Base-by-base conservation (phyloP, 2,329 filamentous ascomycete genomes). In the Conoideocrella luteorostrata region DNA sequence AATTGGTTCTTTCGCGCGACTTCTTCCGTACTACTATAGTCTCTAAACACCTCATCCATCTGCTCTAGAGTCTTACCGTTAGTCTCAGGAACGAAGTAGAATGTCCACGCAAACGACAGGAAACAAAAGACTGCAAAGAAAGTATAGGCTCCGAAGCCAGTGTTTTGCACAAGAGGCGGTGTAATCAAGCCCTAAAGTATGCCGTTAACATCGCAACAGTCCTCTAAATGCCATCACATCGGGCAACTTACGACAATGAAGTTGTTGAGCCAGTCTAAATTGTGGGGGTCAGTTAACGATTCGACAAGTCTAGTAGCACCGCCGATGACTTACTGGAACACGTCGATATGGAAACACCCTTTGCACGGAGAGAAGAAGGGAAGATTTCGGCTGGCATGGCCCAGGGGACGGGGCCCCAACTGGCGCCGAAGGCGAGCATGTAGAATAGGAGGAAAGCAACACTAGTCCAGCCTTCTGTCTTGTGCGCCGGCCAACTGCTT, bases 81-180 rank as follows among this genome's bases (percentile, higher is more conserved):
- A 1, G 77, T 81, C 54, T 82, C 78, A 0, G 75, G 77, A 0
- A 78, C 70, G 47, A 74, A 75, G 43, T 71, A 68, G 50, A 61
- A 76, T 0, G 72, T 71, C 69, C 74, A 81, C 5, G 56, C 32
- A 23, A 60, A 55, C n/a, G 80, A 71, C 21, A 77, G 62, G 59
- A 78, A 74, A 64, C 74, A 78, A 35, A 81, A 80, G 22, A 60
- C 70, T 4, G 73, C 68, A 55, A 80, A 82, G 48, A 81, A 78
- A 48, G 82, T 63, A 55, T 80, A 83, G 0, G 75, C 72, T 2
- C 73, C 74, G 28, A 52, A 62, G 1, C 56, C 56, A 7, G 50
- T 75, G 39, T 75, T 70, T 44, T 77, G 65, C 5, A 84, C 69
- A 4, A 83, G 66, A 1, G 77, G 74, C 0, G 78, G 80, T 0